A percentile compares a stretch with the other conserved stretches of the same genome.
These are phyloP conservation scores for Cryptosporidium baileyi DNA, from an alignment of 169 alveolate species.

Conservation along the genomic window DNA sequence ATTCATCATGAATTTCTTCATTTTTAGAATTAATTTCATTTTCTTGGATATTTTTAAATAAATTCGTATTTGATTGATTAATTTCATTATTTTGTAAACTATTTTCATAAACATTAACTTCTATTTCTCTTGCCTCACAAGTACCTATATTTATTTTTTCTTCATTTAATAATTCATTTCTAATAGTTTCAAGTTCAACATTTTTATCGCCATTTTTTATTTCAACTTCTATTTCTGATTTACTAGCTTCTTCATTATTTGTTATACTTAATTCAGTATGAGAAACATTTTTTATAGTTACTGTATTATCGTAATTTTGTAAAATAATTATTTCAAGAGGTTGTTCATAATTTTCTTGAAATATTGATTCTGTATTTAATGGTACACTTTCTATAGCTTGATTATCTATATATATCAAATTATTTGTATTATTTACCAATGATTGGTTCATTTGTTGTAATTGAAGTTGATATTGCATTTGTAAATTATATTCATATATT, in stretches of 20 bases:
- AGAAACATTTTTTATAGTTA: slow-evolving; percentile 40
- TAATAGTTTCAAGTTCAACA: slow-evolving; percentile 10
- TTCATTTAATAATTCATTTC: slow-evolving; percentile 37
- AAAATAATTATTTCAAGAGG: too few relatives aligned
- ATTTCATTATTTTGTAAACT: neutral
- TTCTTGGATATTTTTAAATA: neutral
- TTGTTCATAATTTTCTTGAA: too few relatives aligned
- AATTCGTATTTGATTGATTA: neutral
- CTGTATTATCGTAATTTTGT: slow-evolving; percentile 37
- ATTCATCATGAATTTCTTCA: neutral
- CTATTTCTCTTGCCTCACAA: neutral
- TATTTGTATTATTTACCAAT: too few relatives aligned
- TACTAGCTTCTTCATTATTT: neutral
- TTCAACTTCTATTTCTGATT: slow-evolving; percentile 30
- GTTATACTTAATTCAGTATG: slow-evolving; percentile 15
- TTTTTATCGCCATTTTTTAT: slow-evolving; percentile 46
- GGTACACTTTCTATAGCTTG: too few relatives aligned
- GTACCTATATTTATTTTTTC: neutral
- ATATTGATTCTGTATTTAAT: too few relatives aligned
- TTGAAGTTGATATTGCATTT: slow-evolving; percentile 28
- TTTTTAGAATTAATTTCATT: neutral
- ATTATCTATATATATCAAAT: too few relatives aligned
- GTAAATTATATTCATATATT: slow-evolving; percentile 7
- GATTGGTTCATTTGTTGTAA: slow-evolving; percentile 3
- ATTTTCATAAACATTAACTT: slow-evolving; percentile 24